Evolutionary conservation across 1,284 basidiomycete species (phyloP).

Genomic region (Lignosus rhinocerotis): DNA sequence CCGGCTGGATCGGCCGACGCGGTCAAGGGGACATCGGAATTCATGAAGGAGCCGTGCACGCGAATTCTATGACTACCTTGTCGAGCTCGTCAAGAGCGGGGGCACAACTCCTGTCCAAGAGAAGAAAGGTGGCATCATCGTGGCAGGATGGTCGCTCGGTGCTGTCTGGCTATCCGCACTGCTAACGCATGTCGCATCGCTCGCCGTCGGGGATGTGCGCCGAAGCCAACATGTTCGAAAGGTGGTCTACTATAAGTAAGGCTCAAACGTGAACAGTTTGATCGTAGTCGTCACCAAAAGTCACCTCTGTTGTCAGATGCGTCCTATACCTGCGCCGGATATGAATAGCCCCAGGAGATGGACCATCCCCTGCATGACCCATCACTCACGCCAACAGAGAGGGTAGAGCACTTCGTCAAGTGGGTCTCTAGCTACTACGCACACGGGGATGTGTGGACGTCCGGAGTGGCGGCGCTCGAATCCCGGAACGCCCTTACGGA

Average conservation of each 20-base stretch:
- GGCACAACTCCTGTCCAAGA: not conserved
- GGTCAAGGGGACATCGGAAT: not conserved
- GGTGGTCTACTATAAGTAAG: constrained; percentile 11
- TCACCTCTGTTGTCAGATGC: constrained; percentile 1
- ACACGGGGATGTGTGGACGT: constrained; percentile 5
- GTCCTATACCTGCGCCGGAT: constrained; percentile 5
- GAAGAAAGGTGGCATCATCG: constrained; percentile 13
- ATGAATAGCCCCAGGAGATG: not conserved
- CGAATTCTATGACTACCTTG: constrained; percentile 16
- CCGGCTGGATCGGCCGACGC: not conserved
- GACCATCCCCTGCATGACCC: constrained; percentile 9
- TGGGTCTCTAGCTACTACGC: constrained; percentile 13
- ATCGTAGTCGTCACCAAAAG: not conserved
- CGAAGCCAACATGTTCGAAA: constrained; percentile 8
- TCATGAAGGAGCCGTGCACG: constrained; percentile 10
- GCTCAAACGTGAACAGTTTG: not conserved
- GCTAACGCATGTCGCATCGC: not conserved
- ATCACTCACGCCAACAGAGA: not conserved
- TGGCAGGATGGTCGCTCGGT: constrained; percentile 19
- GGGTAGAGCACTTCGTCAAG: not conserved
- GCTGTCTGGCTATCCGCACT: constrained; percentile 13
- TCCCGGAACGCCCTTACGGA: not conserved
- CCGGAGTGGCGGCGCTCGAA: constrained; percentile 5
- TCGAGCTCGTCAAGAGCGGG: constrained; percentile 7
- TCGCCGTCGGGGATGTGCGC: constrained; percentile 3